Evolutionary conservation across 1,284 basidiomycete genomes (phyloP).

Genomic region (Papiliotrema fonsecae): DNA sequence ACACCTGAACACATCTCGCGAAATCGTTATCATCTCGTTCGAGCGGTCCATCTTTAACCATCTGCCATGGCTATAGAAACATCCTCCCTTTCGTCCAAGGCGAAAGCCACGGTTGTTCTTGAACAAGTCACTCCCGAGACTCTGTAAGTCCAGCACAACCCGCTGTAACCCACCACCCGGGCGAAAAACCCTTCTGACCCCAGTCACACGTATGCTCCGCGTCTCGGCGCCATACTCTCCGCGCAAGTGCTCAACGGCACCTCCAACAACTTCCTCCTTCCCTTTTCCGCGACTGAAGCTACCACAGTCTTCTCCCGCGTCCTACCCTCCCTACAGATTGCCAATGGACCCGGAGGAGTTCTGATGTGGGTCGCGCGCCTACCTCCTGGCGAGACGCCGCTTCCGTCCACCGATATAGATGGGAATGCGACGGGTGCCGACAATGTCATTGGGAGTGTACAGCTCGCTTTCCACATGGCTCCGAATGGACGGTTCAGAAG

Average conservation of each 20-base stretch:
- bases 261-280: conserved; percentile 9
- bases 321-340: background rate
- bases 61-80: background rate
- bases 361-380: conserved; percentile 13
- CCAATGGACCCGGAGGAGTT: conserved; percentile 4
- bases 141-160: background rate
- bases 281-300: conserved; percentile 1
- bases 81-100: background rate
- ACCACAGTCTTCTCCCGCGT: conserved; percentile 8
- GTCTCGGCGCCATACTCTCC: conserved; percentile 7
- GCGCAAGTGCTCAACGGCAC: conserved; percentile 1
- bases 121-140: conserved; percentile 8
- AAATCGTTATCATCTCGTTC: too few relatives aligned
- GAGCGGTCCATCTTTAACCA: too few relatives aligned
- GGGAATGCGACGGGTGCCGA: conserved; percentile 1
- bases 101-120: background rate
- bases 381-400: background rate
- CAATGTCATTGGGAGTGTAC: conserved; percentile 13
- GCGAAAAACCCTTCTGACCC: background rate
- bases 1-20: too few relatives aligned
- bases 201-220: conserved; percentile 7
- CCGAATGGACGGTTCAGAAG: conserved; percentile 13
- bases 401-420: conserved; percentile 2
- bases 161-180: background rate
- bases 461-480: conserved; percentile 10